A percentile compares a stretch with the other conserved stretches of the same genome.
These are phyloP conservation scores for Naegleria gruberi DNA, from an alignment of 208 protist species.

Conservation along the genomic window DNA sequence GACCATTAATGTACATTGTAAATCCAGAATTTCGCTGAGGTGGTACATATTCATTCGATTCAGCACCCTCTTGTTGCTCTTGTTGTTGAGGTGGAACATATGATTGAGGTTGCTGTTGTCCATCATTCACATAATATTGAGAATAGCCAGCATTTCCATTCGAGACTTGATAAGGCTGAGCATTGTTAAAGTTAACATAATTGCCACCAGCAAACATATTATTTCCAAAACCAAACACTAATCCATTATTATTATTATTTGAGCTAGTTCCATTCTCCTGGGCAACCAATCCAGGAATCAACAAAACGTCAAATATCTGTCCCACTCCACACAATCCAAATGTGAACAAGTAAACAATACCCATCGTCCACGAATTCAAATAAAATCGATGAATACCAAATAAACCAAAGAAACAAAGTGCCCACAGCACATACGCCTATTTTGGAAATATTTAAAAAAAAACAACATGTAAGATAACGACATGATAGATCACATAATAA, in stretches of 20 bases:
- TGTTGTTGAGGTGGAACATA: background rate
- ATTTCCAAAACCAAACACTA: too few relatives aligned
- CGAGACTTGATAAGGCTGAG: too few relatives aligned
- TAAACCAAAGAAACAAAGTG: background rate
- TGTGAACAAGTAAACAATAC: background rate
- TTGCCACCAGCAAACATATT: too few relatives aligned
- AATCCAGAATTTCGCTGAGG: background rate
- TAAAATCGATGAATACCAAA: background rate
- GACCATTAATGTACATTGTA: background rate
- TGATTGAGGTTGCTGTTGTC: background rate
- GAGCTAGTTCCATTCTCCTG: too few relatives aligned
- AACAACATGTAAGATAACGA: too few relatives aligned
- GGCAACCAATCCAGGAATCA: background rate
- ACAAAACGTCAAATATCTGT: background rate
- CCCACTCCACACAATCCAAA: background rate
- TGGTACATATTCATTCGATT: background rate
- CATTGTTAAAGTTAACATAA: too few relatives aligned
- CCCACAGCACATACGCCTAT: background rate
- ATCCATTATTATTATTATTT: too few relatives aligned
- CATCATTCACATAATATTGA: background rate
- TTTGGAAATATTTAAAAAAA: too few relatives aligned
- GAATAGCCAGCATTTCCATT: too few relatives aligned
- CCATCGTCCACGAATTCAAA: background rate
- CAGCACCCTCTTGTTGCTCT: background rate
- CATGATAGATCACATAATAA: too few relatives aligned